These are phyloP conservation scores for Akanthomyces uredinophilus DNA, from an alignment of 2,329 filamentous ascomycete genomes.

Conservation along the genomic window DNA sequence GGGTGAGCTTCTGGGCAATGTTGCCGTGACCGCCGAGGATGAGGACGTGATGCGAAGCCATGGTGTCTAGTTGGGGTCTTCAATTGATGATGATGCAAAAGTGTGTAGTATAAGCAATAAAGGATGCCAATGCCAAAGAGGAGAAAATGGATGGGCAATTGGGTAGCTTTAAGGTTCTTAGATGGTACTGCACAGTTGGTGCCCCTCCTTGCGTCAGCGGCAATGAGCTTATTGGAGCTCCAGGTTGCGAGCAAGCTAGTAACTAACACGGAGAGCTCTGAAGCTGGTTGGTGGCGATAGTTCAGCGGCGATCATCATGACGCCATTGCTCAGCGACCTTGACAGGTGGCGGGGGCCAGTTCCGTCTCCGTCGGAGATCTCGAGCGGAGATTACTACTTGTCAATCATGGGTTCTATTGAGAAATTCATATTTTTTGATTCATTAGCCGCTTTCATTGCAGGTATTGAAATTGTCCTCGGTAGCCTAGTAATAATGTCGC, in stretches of 20 bases:
- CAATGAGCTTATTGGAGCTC: neutral
- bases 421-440: no score
- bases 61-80: slow-evolving; percentile 12
- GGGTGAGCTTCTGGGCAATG: slow-evolving; percentile 68
- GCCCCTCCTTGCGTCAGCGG: neutral
- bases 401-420: no score
- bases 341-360: neutral
- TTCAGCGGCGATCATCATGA: neutral
- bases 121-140: neutral
- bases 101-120: neutral
- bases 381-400: no score
- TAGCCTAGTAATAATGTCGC: no score
- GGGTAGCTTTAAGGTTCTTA: neutral
- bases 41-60: slow-evolving; percentile 51
- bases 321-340: neutral
- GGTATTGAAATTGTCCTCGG: no score
- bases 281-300: neutral
- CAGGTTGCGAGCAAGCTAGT: neutral
- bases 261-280: neutral
- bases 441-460: no score
- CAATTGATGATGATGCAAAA: neutral
- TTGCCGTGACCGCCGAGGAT: slow-evolving; percentile 80
- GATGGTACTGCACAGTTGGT: neutral
- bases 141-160: neutral
- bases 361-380: no score